Evolutionary conservation across 148 eudicot species (phyloP), one percentile per base, ranked within the genome.

Genomic region (Dysphania ambrosioides): DNA sequence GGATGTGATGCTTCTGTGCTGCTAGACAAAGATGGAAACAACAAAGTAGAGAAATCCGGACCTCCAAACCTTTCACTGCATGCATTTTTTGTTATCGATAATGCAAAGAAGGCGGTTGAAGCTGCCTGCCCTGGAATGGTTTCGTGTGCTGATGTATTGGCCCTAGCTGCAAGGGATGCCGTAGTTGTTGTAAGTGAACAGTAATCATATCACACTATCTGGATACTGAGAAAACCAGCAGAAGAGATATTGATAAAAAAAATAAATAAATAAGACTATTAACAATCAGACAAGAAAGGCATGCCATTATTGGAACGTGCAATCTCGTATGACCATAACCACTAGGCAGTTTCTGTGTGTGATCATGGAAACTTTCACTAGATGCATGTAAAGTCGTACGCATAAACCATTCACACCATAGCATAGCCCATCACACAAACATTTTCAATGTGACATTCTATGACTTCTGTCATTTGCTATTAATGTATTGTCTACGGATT

Each of bases 1-100:
- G 96, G 93, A 0, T 93, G 97, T 81, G 97, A 93, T 84, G 97
- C 86, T 80, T 93, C 97, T 26, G 90, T 93, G 75, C 71, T 93
- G 77, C 73, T 90, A 71, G 88, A 87, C 75, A 83, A 87, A 19
- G 74, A 49, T 18, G 88, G 83, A 31, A 79, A 74, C 58, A 84
- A 82, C 81, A 80, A 73, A 42, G 91, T 91, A 64, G 97, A 93
- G 79, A 93, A 87, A 75, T 74, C 79, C 12, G 96, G 87, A 15
- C 90, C 90, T 0, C 90, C 97, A 5, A 93, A 90, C 69, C 75
- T 82, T 41, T 90, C 97, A 10, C 78, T 93, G 71, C 97, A 89
- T 80, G 93, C 91, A 51, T 93, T 87, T 78, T 85, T 58, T 75
- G 96, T 87, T 61, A 90, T 93, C 62, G 87, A 93, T 60, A 62